Conservation (phyloP, 1,139 yeast genomes). For the Waltiozyma sp. region DNA sequence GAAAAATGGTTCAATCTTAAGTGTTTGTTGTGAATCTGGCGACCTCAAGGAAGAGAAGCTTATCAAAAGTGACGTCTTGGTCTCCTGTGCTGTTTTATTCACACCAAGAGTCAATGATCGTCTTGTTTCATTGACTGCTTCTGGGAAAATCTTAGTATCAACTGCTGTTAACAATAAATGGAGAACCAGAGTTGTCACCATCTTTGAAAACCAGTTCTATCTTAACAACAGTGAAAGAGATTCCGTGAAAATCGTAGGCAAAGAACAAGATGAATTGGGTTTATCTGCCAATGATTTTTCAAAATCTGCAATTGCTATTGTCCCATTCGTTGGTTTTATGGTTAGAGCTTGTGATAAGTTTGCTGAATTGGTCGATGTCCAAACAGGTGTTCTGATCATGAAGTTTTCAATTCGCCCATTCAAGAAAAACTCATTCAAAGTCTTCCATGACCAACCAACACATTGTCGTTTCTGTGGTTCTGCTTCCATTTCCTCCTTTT, state of each 20-base stretch:
- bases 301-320: constrained; percentile 31
- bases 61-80: constrained; percentile 22
- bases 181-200: constrained; percentile 41
- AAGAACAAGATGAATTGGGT: constrained; percentile 2
- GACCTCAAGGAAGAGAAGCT: constrained; percentile 21
- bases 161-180: constrained; percentile 57
- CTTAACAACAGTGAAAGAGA: not conserved
- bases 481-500: constrained; percentile 63
- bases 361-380: constrained; percentile 67
- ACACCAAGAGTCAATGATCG: constrained; percentile 74
- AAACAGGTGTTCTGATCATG: constrained; percentile 55
- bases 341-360: constrained; percentile 41
- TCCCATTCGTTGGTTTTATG: constrained; percentile 64
- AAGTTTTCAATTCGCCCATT: constrained; percentile 50
- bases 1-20: constrained; percentile 34
- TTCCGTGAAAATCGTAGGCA: not conserved
- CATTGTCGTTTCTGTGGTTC: constrained; percentile 90
- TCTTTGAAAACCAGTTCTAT: constrained; percentile 34
- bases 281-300: constrained; percentile 7
- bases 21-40: constrained; percentile 40
- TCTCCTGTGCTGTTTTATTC: constrained; percentile 41
- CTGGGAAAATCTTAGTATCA: constrained; percentile 47
- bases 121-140: constrained; percentile 43
- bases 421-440: constrained; percentile 48
- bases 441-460: constrained; percentile 73